These are phyloP conservation scores for Solanum sitiens DNA, from an alignment of 257 asterid genomes.

Conservation along the genomic window DNA sequence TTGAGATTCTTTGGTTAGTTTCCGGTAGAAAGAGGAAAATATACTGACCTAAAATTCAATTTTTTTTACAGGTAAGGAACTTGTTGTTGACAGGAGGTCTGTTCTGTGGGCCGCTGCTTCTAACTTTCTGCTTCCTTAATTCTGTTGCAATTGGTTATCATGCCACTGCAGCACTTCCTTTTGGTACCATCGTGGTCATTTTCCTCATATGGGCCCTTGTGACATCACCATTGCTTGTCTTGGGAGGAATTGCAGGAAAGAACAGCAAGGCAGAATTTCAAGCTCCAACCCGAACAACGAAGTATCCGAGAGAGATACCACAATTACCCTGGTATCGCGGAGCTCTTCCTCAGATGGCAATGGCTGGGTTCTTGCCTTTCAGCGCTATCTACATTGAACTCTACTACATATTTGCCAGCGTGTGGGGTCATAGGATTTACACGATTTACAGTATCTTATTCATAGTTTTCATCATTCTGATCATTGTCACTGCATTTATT, in stretches of 20 bases:
- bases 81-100: constrained; percentile 16
- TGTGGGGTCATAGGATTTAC: constrained; percentile 28
- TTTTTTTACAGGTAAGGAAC: constrained; percentile 15
- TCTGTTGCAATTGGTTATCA: constrained; percentile 18
- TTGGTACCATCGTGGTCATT: constrained; percentile 19
- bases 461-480: constrained; percentile 16
- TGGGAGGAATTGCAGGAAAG: constrained; percentile 26
- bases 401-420: constrained; percentile 24
- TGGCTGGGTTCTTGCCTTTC: constrained; percentile 28
- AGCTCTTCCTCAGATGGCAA: constrained; percentile 27
- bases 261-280: constrained; percentile 18
- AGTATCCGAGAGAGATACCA: constrained; percentile 24
- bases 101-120: constrained; percentile 19
- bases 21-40: neutral
- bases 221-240: constrained; percentile 22
- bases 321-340: constrained; percentile 21
- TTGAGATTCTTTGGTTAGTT: neutral
- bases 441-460: constrained; percentile 16
- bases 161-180: constrained; percentile 25
- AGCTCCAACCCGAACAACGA: constrained; percentile 23
- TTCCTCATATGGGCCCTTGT: constrained; percentile 24
- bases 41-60: neutral
- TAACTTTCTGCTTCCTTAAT: constrained; percentile 22
- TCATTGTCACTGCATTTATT: constrained; percentile 20
- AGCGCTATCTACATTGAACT: constrained; percentile 22